phyloP scores from a whole-genome alignment of 768 basidiomycete genomes.

The Trametes cubensis region DNA sequence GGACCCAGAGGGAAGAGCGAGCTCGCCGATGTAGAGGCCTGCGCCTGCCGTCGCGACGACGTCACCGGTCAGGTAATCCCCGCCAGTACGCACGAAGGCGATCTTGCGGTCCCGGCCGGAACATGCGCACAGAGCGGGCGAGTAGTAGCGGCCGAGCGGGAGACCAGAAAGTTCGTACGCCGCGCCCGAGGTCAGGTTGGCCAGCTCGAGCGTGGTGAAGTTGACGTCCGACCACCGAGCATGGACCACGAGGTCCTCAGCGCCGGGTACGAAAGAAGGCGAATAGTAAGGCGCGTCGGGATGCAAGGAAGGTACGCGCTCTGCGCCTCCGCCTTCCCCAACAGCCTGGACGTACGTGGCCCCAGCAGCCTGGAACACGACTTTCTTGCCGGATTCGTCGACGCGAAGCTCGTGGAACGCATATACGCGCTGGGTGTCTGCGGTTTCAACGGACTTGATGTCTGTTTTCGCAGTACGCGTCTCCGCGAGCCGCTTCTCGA shows the following conservation, averaged over 20 bases:
- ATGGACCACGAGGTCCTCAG: constrained; percentile 57
- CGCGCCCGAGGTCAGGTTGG: constrained; percentile 48
- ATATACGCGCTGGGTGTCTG: constrained; percentile 55
- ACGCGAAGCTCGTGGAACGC: constrained; percentile 65
- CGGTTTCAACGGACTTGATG: constrained; percentile 55
- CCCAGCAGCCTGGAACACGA: constrained; percentile 72
- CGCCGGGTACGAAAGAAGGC: constrained; percentile 61
- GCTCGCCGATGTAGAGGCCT: constrained; percentile 66
- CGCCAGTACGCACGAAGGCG: constrained; percentile 66
- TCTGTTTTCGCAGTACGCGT: constrained; percentile 54
- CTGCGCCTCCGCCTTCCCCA: constrained; percentile 21
- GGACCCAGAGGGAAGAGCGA: constrained; percentile 49
- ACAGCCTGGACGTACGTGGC: constrained; percentile 53
- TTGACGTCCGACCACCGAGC: constrained; percentile 67
- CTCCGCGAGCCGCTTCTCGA: constrained; percentile 66
- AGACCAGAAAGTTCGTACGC: constrained; percentile 57
- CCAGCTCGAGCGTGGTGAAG: constrained; percentile 68
- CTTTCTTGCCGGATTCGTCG: constrained; percentile 54
- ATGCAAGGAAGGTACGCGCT: constrained; percentile 51
- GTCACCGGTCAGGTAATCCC: constrained; percentile 61
- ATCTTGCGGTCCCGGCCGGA: constrained; percentile 46
- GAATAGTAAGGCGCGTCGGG: constrained; percentile 58
- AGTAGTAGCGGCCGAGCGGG: constrained; percentile 67
- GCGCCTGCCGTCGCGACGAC: constrained; percentile 63
- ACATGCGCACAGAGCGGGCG: constrained; percentile 56